Evolutionary conservation across 2,329 filamentous ascomycete genomes (phyloP).

Genomic region (Arthrobotrys iridis): DNA sequence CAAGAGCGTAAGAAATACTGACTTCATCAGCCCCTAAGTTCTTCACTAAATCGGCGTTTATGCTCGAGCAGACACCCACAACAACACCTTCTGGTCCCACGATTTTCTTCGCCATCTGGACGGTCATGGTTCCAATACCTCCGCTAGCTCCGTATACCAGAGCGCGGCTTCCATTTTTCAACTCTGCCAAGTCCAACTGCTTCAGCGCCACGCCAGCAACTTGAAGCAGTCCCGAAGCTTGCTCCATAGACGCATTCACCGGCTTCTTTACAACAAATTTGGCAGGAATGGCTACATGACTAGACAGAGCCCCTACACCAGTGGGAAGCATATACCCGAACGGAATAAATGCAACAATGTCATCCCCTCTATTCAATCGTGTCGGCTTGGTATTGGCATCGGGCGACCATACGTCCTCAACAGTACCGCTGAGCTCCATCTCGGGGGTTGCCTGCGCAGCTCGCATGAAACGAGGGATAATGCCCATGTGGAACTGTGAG

Average conservation of each 20-base stretch:
- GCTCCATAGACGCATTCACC: constrained; percentile 57
- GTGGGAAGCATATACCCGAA: constrained; percentile 60
- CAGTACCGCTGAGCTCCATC: constrained; percentile 63
- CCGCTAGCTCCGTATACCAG: constrained; percentile 67
- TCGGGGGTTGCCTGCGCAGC: constrained; percentile 62
- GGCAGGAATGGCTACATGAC: constrained; percentile 62
- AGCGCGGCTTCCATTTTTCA: constrained; percentile 62
- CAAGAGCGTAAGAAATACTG: constrained; percentile 25
- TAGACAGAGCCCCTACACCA: constrained; percentile 62
- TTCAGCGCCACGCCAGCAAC: constrained; percentile 62
- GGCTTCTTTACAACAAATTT: constrained; percentile 61
- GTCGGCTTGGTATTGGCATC: constrained; percentile 36
- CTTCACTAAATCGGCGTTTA: constrained; percentile 64
- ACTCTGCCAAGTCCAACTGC: constrained; percentile 61
- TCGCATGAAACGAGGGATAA: constrained; percentile 62
- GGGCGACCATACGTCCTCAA: constrained; percentile 61
- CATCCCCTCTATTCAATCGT: constrained; percentile 59
- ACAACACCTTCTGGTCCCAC: constrained; percentile 63
- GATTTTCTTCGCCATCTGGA: constrained; percentile 63
- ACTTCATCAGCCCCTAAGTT: constrained; percentile 66
- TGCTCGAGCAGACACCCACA: constrained; percentile 65
- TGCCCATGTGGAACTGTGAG: constrained; percentile 62
- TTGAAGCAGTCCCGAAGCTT: constrained; percentile 62
- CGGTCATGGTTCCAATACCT: constrained; percentile 64
- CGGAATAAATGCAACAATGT: constrained; percentile 62